Conservation (phyloP, 345 rosid species). For the Mercurialis annua region DNA sequence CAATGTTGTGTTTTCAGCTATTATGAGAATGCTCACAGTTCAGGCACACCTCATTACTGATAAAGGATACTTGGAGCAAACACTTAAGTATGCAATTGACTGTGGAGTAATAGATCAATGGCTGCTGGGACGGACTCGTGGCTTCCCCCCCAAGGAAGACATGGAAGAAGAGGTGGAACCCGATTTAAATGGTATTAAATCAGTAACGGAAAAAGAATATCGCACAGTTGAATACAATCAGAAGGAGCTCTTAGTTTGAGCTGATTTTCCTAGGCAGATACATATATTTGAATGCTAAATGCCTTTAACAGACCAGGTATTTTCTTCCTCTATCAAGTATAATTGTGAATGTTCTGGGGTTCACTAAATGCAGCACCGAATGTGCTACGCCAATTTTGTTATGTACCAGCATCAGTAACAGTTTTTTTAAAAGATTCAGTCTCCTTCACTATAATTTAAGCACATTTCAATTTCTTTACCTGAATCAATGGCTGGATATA, state of each 20-base stretch:
- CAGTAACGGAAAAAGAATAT: constrained; percentile 61
- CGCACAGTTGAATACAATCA: constrained; percentile 33
- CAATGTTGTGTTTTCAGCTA: constrained; percentile 43
- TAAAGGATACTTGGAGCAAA: constrained; percentile 55
- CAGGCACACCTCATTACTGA: constrained; percentile 65
- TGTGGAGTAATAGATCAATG: constrained; percentile 88
- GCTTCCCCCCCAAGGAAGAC: constrained; percentile 72
- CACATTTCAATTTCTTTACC: background rate
- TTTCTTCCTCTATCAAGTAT: constrained; percentile 25
- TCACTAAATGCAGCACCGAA: constrained; percentile 4
- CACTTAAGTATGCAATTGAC: constrained; percentile 67
- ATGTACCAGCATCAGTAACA: constrained; percentile 6
- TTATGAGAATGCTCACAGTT: constrained; percentile 78
- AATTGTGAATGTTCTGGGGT: background rate
- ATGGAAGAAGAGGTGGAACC: constrained; percentile 50
- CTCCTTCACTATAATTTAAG: background rate
- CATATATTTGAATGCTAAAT: background rate
- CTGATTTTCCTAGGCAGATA: constrained; percentile 13
- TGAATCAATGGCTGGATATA: background rate
- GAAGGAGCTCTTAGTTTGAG: constrained; percentile 17
- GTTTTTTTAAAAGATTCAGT: background rate
- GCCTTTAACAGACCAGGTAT: background rate
- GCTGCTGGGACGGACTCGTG: constrained; percentile 53
- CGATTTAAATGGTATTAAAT: constrained; percentile 52
- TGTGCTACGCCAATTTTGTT: constrained; percentile 23